These are phyloP conservation scores for Clohesyomyces aquaticus DNA, from an alignment of 495 filamentous ascomycete species.

Conservation along the genomic window DNA sequence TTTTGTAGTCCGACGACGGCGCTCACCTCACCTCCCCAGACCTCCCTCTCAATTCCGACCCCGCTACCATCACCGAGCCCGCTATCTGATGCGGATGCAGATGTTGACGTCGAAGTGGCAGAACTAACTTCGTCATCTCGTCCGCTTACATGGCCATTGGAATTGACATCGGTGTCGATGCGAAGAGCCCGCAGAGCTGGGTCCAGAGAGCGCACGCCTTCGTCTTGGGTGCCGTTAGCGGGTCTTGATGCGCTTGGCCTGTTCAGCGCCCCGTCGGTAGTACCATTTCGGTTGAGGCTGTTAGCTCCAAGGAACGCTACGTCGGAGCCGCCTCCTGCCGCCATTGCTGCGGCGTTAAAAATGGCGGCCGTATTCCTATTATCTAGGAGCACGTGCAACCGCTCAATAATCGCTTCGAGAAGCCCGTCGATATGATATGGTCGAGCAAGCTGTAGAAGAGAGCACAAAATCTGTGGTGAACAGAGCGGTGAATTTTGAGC, in stretches of 20 bases:
- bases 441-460: slow-evolving; percentile 87
- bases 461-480: slow-evolving; percentile 94
- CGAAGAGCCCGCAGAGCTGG: slow-evolving; percentile 37
- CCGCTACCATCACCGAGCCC: slow-evolving; percentile 39
- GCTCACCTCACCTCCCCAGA: slow-evolving; percentile 84
- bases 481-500: slow-evolving; percentile 74
- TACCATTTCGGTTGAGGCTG: slow-evolving; percentile 13
- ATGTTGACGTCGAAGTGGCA: slow-evolving; percentile 36
- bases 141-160: slow-evolving; percentile 2
- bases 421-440: slow-evolving; percentile 93
- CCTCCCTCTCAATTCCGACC: slow-evolving; percentile 51
- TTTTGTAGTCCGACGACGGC: slow-evolving; percentile 97
- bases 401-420: slow-evolving; percentile 86
- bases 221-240: neutral
- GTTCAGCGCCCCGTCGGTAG: slow-evolving; percentile 3
- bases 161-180: slow-evolving; percentile 46
- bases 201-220: slow-evolving; percentile 27
- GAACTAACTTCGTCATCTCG: slow-evolving; percentile 34
- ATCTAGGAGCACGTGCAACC: slow-evolving; percentile 87
- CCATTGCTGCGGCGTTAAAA: slow-evolving; percentile 98
- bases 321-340: slow-evolving; percentile 85
- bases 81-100: slow-evolving; percentile 34
- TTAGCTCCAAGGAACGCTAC: slow-evolving; percentile 42
- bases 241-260: neutral
- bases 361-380: slow-evolving; percentile 92